Evolutionary conservation across 192 early-diverging fungal genomes (phyloP), one percentile per base, ranked within the genome.

Genomic region (Coemansia sp.): DNA sequence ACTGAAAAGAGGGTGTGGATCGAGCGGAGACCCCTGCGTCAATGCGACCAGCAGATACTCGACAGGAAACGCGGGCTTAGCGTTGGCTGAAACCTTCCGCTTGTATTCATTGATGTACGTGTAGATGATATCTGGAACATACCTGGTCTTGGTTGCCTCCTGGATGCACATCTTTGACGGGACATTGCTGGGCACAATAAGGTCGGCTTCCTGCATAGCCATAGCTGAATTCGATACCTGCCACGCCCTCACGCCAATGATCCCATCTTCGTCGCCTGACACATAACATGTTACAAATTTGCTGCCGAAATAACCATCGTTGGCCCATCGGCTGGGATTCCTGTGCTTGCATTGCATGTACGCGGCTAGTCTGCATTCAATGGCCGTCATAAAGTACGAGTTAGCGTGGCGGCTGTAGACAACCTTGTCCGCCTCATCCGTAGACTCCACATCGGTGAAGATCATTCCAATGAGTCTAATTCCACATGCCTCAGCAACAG

Each of bases 91-190:
- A 6, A 98, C 96, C 42, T 88, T 75, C 11, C 95, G 74, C 18
- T 89, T 89, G 80, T 99, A 99, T 73, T 97, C 88, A 86, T 99
- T 99, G 71, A 89, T 94, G 77, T 93, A 95, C 75, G 91, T 92
- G 86, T 97, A 99, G 70, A 97, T 95, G 18, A 99, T 90, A 44
- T 99, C 97, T 0, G 96, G 97, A 19, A 99, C 92, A 73, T 99
- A 99, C 23, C 92, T 87, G 41, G 90, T 85, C 64, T 85, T 78
- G 7, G 87, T 89, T 18, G 88, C 73, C 62, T 89, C 88, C 68
- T 89, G 87, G 19, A 98, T 93, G 6, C 92, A 87, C 91, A 98
- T 90, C 60, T 94, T 85, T 23, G 85, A 84, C 6, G 97, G 95
- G 40, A 94, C 90, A 18, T 89, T 87, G 72, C 92, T 93, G 5